These are phyloP conservation scores for Keithomyces neogunnii DNA, from an alignment of 2,329 filamentous ascomycete species.

Conservation along the genomic window DNA sequence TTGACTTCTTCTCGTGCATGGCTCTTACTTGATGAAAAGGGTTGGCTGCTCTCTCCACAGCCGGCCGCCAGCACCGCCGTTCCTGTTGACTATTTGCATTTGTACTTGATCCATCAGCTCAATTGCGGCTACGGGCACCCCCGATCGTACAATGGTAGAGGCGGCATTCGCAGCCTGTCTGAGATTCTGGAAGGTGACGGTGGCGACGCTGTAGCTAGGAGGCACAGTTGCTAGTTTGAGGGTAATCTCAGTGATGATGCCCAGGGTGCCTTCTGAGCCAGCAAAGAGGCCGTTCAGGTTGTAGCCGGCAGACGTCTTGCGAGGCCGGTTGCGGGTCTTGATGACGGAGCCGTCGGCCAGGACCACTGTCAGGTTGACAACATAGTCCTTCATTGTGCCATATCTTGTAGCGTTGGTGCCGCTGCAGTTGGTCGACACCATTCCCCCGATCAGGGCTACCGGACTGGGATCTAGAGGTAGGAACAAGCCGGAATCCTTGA, in stretches of 20 bases:
- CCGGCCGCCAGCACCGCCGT: slow-evolving; percentile 47
- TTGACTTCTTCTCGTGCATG: background rate
- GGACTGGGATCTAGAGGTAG: slow-evolving; percentile 64
- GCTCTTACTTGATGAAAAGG: slow-evolving; percentile 56
- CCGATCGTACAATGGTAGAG: slow-evolving; percentile 53
- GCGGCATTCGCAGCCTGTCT: slow-evolving; percentile 56
- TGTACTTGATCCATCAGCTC: slow-evolving; percentile 57
- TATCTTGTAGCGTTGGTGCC: slow-evolving; percentile 55
- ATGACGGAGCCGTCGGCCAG: slow-evolving; percentile 58
- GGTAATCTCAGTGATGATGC: slow-evolving; percentile 62
- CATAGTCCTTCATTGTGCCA: slow-evolving; percentile 71
- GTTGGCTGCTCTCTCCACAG: slow-evolving; percentile 63
- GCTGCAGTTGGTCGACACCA: slow-evolving; percentile 61
- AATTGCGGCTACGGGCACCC: slow-evolving; percentile 58
- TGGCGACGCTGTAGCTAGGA: slow-evolving; percentile 54
- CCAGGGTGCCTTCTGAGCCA: slow-evolving; percentile 63
- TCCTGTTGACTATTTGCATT: slow-evolving; percentile 59
- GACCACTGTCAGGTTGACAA: slow-evolving; percentile 63
- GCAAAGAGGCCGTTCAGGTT: slow-evolving; percentile 62
- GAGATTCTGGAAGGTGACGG: slow-evolving; percentile 51
- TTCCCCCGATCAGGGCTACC: slow-evolving; percentile 46
- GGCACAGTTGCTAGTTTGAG: slow-evolving; percentile 60
- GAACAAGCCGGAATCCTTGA: slow-evolving; percentile 55
- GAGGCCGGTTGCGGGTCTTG: slow-evolving; percentile 57
- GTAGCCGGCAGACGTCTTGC: slow-evolving; percentile 64